Conservation (phyloP, 176 grass and related monocot species). For the Rhynchospora breviuscula region DNA sequence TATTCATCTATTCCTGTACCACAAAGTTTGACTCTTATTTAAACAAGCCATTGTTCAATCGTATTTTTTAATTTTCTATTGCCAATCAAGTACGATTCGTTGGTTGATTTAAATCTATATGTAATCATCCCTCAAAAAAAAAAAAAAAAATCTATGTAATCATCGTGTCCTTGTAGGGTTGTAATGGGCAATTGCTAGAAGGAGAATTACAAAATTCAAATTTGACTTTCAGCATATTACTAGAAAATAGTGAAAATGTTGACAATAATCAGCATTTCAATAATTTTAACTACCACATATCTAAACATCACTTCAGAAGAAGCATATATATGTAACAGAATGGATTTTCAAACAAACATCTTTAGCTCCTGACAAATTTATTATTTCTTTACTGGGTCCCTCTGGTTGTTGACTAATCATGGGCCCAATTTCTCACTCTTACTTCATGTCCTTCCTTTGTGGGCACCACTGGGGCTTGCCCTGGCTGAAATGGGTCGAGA, state of each 20-base stretch:
- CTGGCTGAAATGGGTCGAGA: constrained; percentile 72
- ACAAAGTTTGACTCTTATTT: neutral
- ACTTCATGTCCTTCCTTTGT: constrained; percentile 32
- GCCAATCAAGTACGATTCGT: neutral
- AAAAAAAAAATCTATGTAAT: neutral
- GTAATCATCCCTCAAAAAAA: neutral
- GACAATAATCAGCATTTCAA: neutral
- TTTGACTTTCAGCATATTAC: neutral
- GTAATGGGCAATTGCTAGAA: neutral
- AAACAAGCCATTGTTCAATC: neutral
- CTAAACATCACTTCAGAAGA: constrained; percentile 12
- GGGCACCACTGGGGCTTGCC: constrained; percentile 58
- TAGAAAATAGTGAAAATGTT: neutral
- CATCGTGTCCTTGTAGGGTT: neutral
- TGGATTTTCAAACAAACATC: neutral
- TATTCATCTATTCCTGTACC: neutral
- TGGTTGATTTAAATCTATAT: neutral
- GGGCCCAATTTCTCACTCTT: neutral
- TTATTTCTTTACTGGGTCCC: constrained; percentile 18
- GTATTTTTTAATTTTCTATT: neutral
- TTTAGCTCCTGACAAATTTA: constrained; percentile 18
- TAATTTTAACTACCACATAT: neutral
- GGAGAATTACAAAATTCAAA: neutral
- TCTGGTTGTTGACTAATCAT: neutral
- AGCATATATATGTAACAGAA: constrained; percentile 24